A percentile compares a stretch with the other conserved stretches of the same genome.
phyloP scores from a whole-genome alignment of 2,329 filamentous ascomycete species.

The Colletotrichum trifolii region DNA sequence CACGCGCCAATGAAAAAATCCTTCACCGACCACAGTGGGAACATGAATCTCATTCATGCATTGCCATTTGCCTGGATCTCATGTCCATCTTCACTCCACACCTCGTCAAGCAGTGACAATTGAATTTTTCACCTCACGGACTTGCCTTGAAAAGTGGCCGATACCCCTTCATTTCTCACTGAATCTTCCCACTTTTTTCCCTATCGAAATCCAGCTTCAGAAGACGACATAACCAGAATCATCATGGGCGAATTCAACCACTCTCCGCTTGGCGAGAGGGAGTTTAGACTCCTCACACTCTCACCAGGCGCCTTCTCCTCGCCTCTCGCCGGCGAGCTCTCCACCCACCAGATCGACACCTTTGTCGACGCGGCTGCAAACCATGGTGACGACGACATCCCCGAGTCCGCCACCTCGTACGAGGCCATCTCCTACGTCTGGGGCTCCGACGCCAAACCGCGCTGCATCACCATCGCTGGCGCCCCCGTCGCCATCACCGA shows the following conservation, averaged over 20 bases:
- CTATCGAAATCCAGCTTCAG: no score
- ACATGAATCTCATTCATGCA: slow-evolving; percentile 17
- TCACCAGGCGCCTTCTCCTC: slow-evolving; percentile 17
- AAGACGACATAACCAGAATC: no score
- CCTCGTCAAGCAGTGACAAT: slow-evolving; percentile 17
- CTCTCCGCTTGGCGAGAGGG: slow-evolving; percentile 26
- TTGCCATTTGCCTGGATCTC: slow-evolving; percentile 19
- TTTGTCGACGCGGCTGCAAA: slow-evolving; percentile 31
- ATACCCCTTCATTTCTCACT: neutral
- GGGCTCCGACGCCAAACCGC: slow-evolving; percentile 31
- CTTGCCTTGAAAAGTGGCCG: neutral
- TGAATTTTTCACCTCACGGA: slow-evolving; percentile 20
- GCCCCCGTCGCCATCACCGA: slow-evolving; percentile 27
- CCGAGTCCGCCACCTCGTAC: slow-evolving; percentile 22
- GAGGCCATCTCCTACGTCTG: slow-evolving; percentile 37
- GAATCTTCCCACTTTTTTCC: neutral
- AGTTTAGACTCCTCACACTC: slow-evolving; percentile 30
- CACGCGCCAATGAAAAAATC: slow-evolving; percentile 15
- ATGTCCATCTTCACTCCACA: slow-evolving; percentile 34
- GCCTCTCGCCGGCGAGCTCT: slow-evolving; percentile 23
- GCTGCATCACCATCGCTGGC: slow-evolving; percentile 13
- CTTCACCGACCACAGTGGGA: slow-evolving; percentile 13
- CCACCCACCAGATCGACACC: slow-evolving; percentile 16
- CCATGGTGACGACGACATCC: slow-evolving; percentile 20
- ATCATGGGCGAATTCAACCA: slow-evolving; percentile 20